Evolutionary conservation across 345 rosid genomes (phyloP).

Genomic region (Melaleuca alternifolia): DNA sequence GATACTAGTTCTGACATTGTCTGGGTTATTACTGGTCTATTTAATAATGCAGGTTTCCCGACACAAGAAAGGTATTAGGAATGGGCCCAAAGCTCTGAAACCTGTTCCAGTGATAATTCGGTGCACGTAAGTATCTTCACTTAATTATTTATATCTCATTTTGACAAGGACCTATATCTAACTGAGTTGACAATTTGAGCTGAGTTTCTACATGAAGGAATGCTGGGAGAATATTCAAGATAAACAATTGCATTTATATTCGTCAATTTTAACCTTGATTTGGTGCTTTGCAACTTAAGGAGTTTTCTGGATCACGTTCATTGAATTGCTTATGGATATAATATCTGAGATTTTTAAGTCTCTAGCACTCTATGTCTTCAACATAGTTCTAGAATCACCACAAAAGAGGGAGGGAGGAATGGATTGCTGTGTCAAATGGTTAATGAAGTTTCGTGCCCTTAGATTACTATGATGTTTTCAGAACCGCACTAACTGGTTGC

Average conservation of each 20-base stretch:
- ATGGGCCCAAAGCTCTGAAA: constrained; percentile 91
- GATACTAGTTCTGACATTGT: neutral
- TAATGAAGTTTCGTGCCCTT: too few relatives aligned
- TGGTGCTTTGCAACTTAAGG: neutral
- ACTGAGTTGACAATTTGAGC: neutral
- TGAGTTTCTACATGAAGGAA: neutral
- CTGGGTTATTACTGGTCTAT: neutral
- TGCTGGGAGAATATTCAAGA: neutral
- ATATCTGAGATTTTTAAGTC: neutral
- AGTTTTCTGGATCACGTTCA: neutral
- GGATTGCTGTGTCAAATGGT: too few relatives aligned
- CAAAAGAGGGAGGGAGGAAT: neutral
- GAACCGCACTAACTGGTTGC: too few relatives aligned
- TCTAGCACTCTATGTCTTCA: neutral
- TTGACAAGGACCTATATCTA: neutral
- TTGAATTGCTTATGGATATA: neutral
- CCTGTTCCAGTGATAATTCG: constrained; percentile 79
- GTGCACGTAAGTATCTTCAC: constrained; percentile 51
- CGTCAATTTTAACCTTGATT: neutral
- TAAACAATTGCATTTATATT: neutral
- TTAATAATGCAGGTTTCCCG: constrained; percentile 41
- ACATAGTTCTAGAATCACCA: neutral
- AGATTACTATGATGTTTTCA: too few relatives aligned
- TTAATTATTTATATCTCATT: neutral
- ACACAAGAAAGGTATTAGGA: constrained; percentile 76